These are phyloP conservation scores for Xylaria sp. DNA, from an alignment of 2,329 filamentous ascomycete genomes.

Conservation along the genomic window DNA sequence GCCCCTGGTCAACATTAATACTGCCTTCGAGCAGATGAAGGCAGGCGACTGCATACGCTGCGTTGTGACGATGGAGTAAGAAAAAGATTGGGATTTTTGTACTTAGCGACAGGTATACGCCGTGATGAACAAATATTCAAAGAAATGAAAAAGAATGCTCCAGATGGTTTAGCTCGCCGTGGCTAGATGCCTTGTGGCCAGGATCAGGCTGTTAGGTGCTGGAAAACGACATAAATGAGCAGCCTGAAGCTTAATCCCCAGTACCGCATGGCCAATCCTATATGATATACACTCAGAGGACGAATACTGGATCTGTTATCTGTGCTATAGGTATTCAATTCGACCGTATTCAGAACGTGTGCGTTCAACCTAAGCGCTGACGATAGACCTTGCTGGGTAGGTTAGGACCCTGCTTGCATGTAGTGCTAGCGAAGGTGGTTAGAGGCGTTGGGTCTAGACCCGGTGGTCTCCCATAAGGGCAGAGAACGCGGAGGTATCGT, in stretches of 20 bases:
- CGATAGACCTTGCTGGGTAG: conserved; percentile 7
- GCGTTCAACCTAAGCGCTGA: conserved; percentile 15
- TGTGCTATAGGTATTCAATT: conserved; percentile 9
- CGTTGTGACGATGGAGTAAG: conserved; percentile 74
- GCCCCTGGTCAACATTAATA: conserved; percentile 83
- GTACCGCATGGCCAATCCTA: too few relatives aligned
- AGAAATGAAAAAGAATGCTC: neutral
- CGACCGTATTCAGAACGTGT: neutral
- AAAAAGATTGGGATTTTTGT: neutral
- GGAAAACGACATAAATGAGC: neutral
- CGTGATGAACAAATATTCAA: conserved; percentile 8
- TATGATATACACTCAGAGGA: too few relatives aligned
- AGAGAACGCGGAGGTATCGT: neutral
- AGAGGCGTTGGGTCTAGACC: conserved; percentile 5
- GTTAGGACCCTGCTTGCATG: conserved; percentile 23
- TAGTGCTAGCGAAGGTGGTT: neutral
- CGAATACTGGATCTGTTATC: too few relatives aligned
- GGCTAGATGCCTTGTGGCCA: neutral
- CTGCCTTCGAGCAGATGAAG: conserved; percentile 94
- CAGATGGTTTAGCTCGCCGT: neutral
- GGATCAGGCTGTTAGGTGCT: neutral
- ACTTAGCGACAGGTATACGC: conserved; percentile 9
- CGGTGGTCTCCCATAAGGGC: neutral
- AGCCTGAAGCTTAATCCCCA: neutral
- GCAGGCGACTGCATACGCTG: conserved; percentile 95